phyloP scores from a whole-genome alignment of 371 early-diverging fungal species.

The Gilbertella persicaria region DNA sequence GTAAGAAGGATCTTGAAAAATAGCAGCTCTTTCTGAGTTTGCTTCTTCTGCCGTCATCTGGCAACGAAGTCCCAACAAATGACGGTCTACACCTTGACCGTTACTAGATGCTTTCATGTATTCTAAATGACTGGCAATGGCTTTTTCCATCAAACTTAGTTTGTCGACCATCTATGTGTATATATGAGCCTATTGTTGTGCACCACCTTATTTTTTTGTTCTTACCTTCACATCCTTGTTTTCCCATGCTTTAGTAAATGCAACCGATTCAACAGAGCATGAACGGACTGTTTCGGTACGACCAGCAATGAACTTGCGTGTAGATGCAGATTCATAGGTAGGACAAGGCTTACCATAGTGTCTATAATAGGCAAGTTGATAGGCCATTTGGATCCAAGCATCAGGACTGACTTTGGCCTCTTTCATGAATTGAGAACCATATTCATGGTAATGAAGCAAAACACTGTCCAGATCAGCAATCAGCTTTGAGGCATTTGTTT shows the following conservation, averaged over 20 bases:
- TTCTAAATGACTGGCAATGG: constrained; percentile 66
- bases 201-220: too few species aligned
- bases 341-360: constrained; percentile 67
- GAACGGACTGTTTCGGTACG: constrained; percentile 87
- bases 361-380: constrained; percentile 83
- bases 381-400: constrained; percentile 86
- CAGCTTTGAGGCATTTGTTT: constrained; percentile 58
- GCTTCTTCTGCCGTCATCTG: constrained; percentile 79
- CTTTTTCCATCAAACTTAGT: constrained; percentile 58
- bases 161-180: constrained; percentile 54
- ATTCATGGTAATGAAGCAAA: constrained; percentile 68
- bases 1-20: constrained; percentile 78
- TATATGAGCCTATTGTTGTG: not conserved
- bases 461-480: constrained; percentile 74
- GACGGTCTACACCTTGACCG: constrained; percentile 87
- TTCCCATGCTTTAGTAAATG: constrained; percentile 72
- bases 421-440: constrained; percentile 86
- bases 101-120: constrained; percentile 68
- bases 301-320: constrained; percentile 79
- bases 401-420: constrained; percentile 74
- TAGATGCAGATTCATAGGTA: constrained; percentile 87
- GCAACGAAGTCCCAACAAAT: constrained; percentile 79
- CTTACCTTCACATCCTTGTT: constrained; percentile 48
- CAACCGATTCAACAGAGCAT: constrained; percentile 62
- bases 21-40: constrained; percentile 48